Base-by-base conservation (phyloP, 148 eudicot species). In the Camellia granthamiana region DNA sequence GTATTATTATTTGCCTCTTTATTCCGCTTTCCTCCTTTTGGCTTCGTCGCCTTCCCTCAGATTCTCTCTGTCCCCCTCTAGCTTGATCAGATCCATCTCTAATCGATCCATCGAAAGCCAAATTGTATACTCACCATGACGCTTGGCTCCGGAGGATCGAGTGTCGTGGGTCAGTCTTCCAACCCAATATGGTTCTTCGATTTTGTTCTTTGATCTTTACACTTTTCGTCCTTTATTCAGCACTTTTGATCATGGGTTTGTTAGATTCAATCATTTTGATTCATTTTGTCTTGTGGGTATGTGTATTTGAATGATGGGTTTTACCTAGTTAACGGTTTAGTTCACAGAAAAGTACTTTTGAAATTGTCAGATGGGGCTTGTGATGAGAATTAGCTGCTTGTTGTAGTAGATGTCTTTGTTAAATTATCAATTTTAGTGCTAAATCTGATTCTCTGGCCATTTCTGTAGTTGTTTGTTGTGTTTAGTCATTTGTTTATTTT, bases 131-230 rank as follows among this genome's bases (percentile, higher is more conserved):
- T 61, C 56, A 44, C 41, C 75, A 79, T 79, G 82, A 79, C 82
- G 77, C 82, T 79, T 69, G 82, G 82, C 77, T 79, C 82, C 65
- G 90, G 84, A 78, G 90, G 90, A 86, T 86, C 88, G 47, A 88
- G 87, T 77, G 84, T 88, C 41, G 90, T 88, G 38, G 90, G 90
- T 88, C 56, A 74, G 75, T 61, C 46, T 43, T 62, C 68, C 49
- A 42, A 60, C 66, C 62, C 19, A 6, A 54, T 0, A 72, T 2
- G 14, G 12, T 55, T 12, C 14, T 55, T 12, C 58, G 59, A 52
- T 72, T 52, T 5, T 72, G 58, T 23, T 3, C 7, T 46, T 72
- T 54, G 42, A 51, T 72, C 7, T 72, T 72, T 12, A 52, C 3
- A 5, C 60, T 51, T 72, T 72, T 51, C 18, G 58, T 51, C 75